phyloP scores from a whole-genome alignment of 139 green algal genomes.

The Chlorella sp. region DNA sequence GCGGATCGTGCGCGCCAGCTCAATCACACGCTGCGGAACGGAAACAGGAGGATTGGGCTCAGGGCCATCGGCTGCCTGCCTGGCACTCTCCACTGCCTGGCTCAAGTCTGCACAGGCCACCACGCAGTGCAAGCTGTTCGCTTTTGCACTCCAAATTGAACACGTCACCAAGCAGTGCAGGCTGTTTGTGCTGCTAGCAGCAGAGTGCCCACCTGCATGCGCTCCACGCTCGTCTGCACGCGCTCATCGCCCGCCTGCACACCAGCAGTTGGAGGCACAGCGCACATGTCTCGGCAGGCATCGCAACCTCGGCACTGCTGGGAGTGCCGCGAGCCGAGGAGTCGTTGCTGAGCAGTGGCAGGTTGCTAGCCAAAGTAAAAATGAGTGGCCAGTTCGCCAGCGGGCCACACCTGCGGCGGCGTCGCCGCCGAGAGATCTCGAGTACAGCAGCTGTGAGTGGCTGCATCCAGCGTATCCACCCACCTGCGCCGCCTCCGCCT shows the following conservation, averaged over 20 bases:
- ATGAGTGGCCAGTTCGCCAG: not conserved
- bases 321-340: no score
- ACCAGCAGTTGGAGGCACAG: not conserved
- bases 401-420: not conserved
- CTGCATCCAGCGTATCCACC: not conserved
- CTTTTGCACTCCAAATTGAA: no score
- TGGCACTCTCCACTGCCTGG: no score
- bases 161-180: no score
- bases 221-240: slow-evolving; percentile 83
- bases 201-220: slow-evolving; percentile 81
- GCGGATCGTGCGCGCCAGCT: slow-evolving; percentile 86
- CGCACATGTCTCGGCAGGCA: not conserved
- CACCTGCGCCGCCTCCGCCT: slow-evolving; percentile 37
- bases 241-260: slow-evolving; percentile 56
- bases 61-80: no score
- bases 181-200: no score
- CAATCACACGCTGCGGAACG: slow-evolving; percentile 71
- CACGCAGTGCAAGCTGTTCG: no score
- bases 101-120: no score
- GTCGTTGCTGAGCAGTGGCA: no score
- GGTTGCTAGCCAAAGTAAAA: not conserved
- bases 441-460: not conserved
- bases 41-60: no score
- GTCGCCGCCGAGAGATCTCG: no score
- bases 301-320: no score